Percentiles rank a stretch among this genome's conserved stretches.
Evolutionary conservation across 305 asterid species (phyloP).

Genomic region (Lippia alba): DNA sequence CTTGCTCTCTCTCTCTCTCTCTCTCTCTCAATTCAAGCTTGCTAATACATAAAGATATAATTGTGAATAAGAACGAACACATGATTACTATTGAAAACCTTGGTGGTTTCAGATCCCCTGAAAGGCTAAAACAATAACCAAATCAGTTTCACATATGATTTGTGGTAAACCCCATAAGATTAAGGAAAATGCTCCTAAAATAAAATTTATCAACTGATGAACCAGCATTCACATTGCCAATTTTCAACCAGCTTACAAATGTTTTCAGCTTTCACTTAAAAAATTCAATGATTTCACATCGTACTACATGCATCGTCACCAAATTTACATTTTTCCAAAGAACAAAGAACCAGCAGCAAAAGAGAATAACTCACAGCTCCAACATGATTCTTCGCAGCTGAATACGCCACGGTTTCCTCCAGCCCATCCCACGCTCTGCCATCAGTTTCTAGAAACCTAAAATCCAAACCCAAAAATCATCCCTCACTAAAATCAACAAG

Average conservation of each 20-base stretch:
- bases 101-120: neutral
- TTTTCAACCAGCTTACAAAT: conserved; percentile 1
- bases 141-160: neutral
- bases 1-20: neutral
- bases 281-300: no score
- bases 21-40: conserved; percentile 2
- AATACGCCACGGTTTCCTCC: conserved; percentile 77
- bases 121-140: conserved; percentile 11
- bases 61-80: neutral
- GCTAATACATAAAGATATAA: neutral
- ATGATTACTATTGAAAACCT: neutral
- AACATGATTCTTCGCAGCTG: conserved; percentile 75
- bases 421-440: conserved; percentile 82
- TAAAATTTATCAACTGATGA: neutral
- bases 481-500: neutral
- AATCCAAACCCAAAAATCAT: conserved; percentile 28
- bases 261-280: no score
- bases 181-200: neutral
- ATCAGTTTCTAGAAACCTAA: conserved; percentile 78
- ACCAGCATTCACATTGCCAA: conserved; percentile 6
- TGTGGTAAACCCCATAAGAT: neutral
- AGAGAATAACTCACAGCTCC: conserved; percentile 77
- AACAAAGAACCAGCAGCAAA: neutral
- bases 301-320: neutral
- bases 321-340: neutral